These are phyloP conservation scores for Achlya hypogyna DNA, from an alignment of 352 stramenopile genomes.

Conservation along the genomic window DNA sequence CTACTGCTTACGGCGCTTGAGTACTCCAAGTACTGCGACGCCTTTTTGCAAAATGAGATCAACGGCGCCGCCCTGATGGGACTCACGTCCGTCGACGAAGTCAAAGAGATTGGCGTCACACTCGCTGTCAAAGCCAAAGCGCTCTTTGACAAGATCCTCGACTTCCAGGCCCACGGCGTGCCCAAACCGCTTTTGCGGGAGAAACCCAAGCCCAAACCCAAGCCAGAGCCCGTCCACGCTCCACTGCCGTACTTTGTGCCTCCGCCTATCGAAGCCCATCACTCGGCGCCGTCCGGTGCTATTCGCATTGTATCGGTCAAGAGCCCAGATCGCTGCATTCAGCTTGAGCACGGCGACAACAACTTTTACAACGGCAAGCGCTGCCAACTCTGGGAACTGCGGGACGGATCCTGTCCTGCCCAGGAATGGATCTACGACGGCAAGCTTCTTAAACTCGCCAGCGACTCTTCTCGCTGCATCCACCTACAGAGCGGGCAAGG, in stretches of 20 bases:
- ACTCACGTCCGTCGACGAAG: not conserved
- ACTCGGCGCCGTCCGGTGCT: too few relatives aligned
- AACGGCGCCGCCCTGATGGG: not conserved
- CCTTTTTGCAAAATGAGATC: constrained; percentile 1
- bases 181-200: not conserved
- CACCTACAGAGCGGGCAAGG: not conserved
- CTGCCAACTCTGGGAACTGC: not conserved
- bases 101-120: constrained; percentile 2
- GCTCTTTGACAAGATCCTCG: not conserved
- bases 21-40: constrained; percentile 1
- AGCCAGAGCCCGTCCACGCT: too few relatives aligned
- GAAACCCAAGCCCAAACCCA: not conserved
- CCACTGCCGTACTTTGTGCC: too few relatives aligned
- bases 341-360: not conserved
- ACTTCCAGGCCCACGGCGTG: not conserved
- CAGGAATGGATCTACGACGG: not conserved
- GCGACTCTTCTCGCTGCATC: not conserved
- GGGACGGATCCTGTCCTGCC: not conserved
- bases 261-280: too few relatives aligned
- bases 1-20: not conserved
- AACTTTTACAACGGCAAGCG: not conserved
- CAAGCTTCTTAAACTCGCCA: not conserved
- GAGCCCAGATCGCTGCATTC: not conserved
- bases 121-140: not conserved
- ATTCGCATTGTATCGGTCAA: not conserved